A percentile compares a stretch with the other conserved stretches of the same genome.
phyloP scores from a whole-genome alignment of 2,329 filamentous ascomycete species.

The Biscogniauxia marginata region DNA sequence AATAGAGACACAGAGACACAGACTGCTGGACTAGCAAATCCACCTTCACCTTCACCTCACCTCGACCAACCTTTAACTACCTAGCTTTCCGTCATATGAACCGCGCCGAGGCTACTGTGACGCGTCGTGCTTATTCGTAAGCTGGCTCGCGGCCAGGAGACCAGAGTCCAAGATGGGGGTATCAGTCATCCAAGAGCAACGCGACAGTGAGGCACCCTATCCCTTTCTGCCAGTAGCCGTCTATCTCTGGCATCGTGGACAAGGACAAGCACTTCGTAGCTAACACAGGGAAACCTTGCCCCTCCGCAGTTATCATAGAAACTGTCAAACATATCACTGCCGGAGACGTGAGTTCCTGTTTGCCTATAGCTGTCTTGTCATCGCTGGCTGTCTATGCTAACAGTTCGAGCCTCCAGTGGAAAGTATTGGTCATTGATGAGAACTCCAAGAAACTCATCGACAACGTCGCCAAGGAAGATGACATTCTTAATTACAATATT shows the following conservation, averaged over 20 bases:
- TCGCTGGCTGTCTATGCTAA: slow-evolving; percentile 4
- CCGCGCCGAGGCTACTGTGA: slow-evolving; percentile 3
- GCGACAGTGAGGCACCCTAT: slow-evolving; percentile 56
- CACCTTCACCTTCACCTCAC: not conserved
- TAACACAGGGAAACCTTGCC: slow-evolving; percentile 11
- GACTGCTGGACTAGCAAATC: too few species aligned
- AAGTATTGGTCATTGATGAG: slow-evolving; percentile 89
- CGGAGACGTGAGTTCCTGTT: slow-evolving; percentile 64
- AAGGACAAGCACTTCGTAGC: slow-evolving; percentile 2
- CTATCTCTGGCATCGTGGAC: too few species aligned
- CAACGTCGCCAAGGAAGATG: slow-evolving; percentile 90
- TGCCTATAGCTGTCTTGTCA: too few species aligned
- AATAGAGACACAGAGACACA: not conserved
- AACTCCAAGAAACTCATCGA: slow-evolving; percentile 81
- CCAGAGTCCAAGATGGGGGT: slow-evolving; percentile 66
- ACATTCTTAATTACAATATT: slow-evolving; percentile 94
- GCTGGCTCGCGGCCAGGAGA: slow-evolving; percentile 15
- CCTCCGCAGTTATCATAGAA: slow-evolving; percentile 62
- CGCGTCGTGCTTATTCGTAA: slow-evolving; percentile 5
- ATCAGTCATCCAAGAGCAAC: slow-evolving; percentile 83
- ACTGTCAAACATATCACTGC: slow-evolving; percentile 75
- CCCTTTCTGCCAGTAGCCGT: not conserved
- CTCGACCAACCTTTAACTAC: not conserved
- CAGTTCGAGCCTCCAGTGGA: slow-evolving; percentile 67
- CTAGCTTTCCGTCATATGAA: not conserved